Percentiles rank a stretch among this genome's conserved stretches.
Evolutionary conservation across 2,329 filamentous ascomycete genomes (phyloP).

Genomic region (Paecilomyces niveus): DNA sequence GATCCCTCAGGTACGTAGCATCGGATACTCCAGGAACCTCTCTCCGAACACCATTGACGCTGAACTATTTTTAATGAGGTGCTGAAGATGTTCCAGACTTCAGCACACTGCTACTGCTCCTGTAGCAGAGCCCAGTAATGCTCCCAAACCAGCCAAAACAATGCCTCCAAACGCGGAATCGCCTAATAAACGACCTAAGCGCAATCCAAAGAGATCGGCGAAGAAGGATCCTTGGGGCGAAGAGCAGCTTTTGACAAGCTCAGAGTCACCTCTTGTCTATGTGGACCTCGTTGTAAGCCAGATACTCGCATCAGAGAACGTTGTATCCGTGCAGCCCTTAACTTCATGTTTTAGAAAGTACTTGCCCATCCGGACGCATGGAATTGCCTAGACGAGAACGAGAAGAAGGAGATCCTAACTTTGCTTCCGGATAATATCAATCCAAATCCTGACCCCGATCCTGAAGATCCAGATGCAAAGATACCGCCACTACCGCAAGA

Average conservation of each 20-base stretch:
- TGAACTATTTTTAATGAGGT: slow-evolving; percentile 1
- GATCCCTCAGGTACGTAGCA: background rate
- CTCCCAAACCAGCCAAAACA: slow-evolving; percentile 12
- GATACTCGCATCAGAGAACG: background rate
- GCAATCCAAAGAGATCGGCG: slow-evolving; percentile 22
- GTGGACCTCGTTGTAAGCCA: slow-evolving; percentile 33
- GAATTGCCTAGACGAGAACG: slow-evolving; percentile 33
- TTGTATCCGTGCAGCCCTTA: background rate
- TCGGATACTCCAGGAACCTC: slow-evolving; percentile 3
- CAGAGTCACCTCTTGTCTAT: slow-evolving; percentile 28
- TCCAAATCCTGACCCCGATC: slow-evolving; percentile 19
- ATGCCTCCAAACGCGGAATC: slow-evolving; percentile 17
- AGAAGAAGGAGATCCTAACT: slow-evolving; percentile 33
- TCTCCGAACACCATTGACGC: slow-evolving; percentile 2
- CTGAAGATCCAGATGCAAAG: slow-evolving; percentile 21
- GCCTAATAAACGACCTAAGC: slow-evolving; percentile 20
- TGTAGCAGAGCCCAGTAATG: slow-evolving; percentile 19
- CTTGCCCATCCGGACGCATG: slow-evolving; percentile 34
- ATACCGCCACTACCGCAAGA: slow-evolving; percentile 32
- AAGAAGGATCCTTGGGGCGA: slow-evolving; percentile 33
- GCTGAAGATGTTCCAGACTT: slow-evolving; percentile 16
- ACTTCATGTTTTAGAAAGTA: slow-evolving; percentile 26
- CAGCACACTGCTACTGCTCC: slow-evolving; percentile 13
- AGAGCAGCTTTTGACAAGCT: slow-evolving; percentile 30
- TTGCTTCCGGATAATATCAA: slow-evolving; percentile 37